Evolutionary conservation across 768 basidiomycete species (phyloP).

Genomic region (Daedaleopsis sinensis): DNA sequence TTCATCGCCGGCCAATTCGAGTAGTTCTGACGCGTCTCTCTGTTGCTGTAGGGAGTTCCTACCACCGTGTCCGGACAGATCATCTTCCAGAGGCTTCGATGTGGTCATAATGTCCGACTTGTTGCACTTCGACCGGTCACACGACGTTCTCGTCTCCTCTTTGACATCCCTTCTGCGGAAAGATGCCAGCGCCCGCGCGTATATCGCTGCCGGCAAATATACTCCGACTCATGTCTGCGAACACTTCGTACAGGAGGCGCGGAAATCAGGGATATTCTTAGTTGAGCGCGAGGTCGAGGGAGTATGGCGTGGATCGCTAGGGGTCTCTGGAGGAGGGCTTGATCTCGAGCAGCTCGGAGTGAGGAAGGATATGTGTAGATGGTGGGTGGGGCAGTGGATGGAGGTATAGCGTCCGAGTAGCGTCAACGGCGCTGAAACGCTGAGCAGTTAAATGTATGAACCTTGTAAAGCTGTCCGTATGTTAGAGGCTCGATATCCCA

Average conservation of each 20-base stretch:
- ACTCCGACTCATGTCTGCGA: constrained; percentile 56
- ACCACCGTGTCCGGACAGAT: neutral
- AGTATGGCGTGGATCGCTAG: constrained; percentile 51
- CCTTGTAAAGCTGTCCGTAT: too few relatives aligned
- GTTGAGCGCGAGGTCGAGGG: constrained; percentile 46
- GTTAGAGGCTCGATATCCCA: too few relatives aligned
- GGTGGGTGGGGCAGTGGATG: constrained; percentile 63
- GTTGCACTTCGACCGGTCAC: constrained; percentile 67
- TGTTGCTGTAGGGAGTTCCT: neutral
- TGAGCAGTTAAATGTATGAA: neutral
- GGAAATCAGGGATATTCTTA: constrained; percentile 45
- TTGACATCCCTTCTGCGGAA: constrained; percentile 50
- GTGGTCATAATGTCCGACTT: constrained; percentile 71
- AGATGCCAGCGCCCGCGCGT: constrained; percentile 44
- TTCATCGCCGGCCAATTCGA: constrained; percentile 16
- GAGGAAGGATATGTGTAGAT: constrained; percentile 61
- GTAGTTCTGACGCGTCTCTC: neutral
- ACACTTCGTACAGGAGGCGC: constrained; percentile 49
- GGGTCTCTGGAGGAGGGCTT: constrained; percentile 44
- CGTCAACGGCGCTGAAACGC: too few relatives aligned
- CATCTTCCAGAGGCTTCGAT: constrained; percentile 44
- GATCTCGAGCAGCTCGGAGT: constrained; percentile 48
- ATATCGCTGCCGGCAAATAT: constrained; percentile 68
- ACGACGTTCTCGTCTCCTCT: constrained; percentile 56
- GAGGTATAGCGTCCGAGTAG: neutral